Evolutionary conservation across 176 grass and related monocot genomes (phyloP).

Genomic region (Aegilops longissima): DNA sequence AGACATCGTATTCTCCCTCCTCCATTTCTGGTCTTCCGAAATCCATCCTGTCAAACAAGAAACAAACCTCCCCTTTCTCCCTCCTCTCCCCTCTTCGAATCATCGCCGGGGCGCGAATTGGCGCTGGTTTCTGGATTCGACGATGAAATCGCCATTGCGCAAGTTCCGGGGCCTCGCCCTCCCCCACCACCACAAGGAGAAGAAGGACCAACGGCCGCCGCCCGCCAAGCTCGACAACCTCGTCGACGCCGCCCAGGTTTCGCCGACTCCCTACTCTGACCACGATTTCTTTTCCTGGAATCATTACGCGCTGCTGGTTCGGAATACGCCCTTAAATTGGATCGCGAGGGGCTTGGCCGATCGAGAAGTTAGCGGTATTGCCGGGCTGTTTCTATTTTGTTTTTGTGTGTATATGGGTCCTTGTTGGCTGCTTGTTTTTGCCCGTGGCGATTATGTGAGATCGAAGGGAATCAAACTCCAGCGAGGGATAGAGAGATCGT

Average conservation of each 20-base stretch:
- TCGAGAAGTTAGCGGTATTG: slow-evolving; percentile 6
- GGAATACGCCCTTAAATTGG: slow-evolving; percentile 21
- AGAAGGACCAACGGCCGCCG: slow-evolving; percentile 44
- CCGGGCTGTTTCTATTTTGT: neutral
- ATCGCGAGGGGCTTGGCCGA: neutral
- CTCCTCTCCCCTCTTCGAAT: neutral
- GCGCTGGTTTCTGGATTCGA: neutral
- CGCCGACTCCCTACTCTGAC: neutral
- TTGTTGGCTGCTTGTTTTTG: neutral
- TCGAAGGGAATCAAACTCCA: neutral
- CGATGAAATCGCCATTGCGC: slow-evolving; percentile 90
- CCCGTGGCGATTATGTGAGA: neutral
- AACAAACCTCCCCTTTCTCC: neutral
- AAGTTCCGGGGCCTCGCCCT: slow-evolving; percentile 60
- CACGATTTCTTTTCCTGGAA: neutral
- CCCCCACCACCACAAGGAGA: slow-evolving; percentile 39
- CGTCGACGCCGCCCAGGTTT: slow-evolving; percentile 64
- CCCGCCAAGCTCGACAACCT: slow-evolving; percentile 87
- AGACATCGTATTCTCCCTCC: neutral
- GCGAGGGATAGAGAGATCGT: neutral
- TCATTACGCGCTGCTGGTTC: neutral
- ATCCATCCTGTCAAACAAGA: slow-evolving; percentile 15
- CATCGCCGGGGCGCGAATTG: neutral
- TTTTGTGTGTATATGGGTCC: neutral
- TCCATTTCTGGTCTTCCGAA: slow-evolving; percentile 27